Base-by-base conservation (phyloP, 768 basidiomycete genomes). In the Chlorophyllum brunneum region DNA sequence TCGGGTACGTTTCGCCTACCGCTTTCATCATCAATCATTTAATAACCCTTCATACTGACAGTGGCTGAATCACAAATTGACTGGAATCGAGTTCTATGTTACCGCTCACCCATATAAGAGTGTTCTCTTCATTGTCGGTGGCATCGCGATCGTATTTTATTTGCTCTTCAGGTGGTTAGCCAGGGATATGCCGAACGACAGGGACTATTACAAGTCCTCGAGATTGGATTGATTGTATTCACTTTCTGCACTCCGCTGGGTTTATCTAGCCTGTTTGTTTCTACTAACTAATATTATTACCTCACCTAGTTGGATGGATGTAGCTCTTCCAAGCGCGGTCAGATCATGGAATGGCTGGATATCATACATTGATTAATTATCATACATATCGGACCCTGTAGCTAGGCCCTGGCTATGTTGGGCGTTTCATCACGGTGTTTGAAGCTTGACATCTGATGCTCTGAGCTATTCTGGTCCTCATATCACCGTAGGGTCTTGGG, bases 21-120 rank as follows among this genome's bases (percentile, higher is more conserved):
- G 34, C n/a, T 41, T 48, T 40, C 5, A 3, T 45, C 49, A 44
- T 16, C n/a, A n/a, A n/a, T n/a, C 2, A 27, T 22, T 38, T 20
- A 26, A 18, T 16, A n/a, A 22, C 54, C 56, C 5, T 48, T 37
- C 29, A 42, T 37, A 34, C 16, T 16, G 43, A 24, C 56, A 79
- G 78, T 68, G 66, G 55, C 62, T 79, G 27, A 81, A 73, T 65
- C 57, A 54, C 40, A 72, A 72, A 54, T 62, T 79, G 63, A 55
- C 60, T 13, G 55, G 66, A 6, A 31, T 74, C 6, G 73, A 78
- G 55, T 41, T 40, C 9, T 75, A 67, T 48, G 62, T 78, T 22
- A 43, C 65, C n/a, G 60, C 60, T 2, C 62, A 76, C 54, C 71
- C 73, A 0, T 50, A 68, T 48, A 65, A 65, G 33, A 54, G 70